phyloP scores from a whole-genome alignment of 805 yeast species.

The Kuraishia capsulata region DNA sequence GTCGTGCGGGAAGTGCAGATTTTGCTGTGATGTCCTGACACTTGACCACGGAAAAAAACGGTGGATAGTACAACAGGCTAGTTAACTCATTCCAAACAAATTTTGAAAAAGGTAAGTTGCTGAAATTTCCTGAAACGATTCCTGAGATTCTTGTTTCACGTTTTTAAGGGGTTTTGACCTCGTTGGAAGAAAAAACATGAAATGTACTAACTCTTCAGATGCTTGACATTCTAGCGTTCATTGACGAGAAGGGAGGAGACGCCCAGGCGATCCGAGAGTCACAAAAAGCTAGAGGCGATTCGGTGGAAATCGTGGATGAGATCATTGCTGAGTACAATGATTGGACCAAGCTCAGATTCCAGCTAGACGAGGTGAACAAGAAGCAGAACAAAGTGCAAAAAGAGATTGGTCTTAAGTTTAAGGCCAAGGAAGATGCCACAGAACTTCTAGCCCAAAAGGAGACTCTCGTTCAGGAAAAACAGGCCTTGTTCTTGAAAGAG shows the following conservation, averaged over 20 bases:
- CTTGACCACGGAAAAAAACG: no score
- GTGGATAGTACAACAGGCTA: no score
- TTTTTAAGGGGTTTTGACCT: no score
- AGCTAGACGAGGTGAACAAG: slow-evolving; percentile 86
- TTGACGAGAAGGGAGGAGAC: slow-evolving; percentile 95
- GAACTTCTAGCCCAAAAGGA: slow-evolving; percentile 81
- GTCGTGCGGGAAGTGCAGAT: no score
- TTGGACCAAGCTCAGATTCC: slow-evolving; percentile 88
- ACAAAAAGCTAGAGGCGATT: slow-evolving; percentile 88
- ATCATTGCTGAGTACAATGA: slow-evolving; percentile 84
- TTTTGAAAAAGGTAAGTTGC: no score
- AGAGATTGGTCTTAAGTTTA: slow-evolving; percentile 85
- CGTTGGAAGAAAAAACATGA: no score
- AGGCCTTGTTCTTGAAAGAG: slow-evolving; percentile 55
- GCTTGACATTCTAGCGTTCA: slow-evolving; percentile 89
- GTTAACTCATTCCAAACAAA: no score
- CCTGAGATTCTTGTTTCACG: no score
- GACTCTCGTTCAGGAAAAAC: slow-evolving; percentile 59
- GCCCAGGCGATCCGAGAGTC: slow-evolving; percentile 83
- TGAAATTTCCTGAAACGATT: no score
- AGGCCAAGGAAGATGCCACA: slow-evolving; percentile 89
- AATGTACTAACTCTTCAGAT: no score
- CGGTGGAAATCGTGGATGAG: slow-evolving; percentile 94
- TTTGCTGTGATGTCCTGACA: no score
- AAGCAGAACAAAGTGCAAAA: slow-evolving; percentile 83